Base-by-base conservation (phyloP, 371 early-diverging fungal genomes). In the Capniomyces stellatus region DNA sequence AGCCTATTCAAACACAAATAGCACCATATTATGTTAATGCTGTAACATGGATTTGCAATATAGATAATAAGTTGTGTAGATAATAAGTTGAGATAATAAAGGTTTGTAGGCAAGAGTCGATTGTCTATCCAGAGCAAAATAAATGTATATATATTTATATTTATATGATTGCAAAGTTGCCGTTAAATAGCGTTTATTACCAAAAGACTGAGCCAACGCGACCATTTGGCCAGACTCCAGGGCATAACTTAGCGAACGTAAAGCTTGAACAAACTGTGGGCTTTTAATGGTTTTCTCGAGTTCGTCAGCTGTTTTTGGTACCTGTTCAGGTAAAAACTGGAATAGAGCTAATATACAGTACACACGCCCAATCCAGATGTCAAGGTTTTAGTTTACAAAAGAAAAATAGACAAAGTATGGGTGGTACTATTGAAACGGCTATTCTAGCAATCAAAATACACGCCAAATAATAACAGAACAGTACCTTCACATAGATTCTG, bases 211-310 rank as follows among this genome's bases (percentile, higher is more conserved):
- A 51, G 80, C 63, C 43, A 82, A 60, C 3, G 81, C 74, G 1
- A 77, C 73, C 22, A 86, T 64, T 51, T 78, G 78, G 3, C 83
- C 87, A 10, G 79, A 74, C 55, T 80, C 73, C 25, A 86, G 67
- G 28, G 81, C 79, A 22, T 64, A 64, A 53, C 76, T 75, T 52
- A 86, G 62, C 1, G 76, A 68, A 12, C 71, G 75, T 39, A 84
- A 62, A 31, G 83, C 75, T 64, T 81, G 78, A 43, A 72, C 73
- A 61, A 86, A 84, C 58, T 81, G 81, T 43, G 82, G 77, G 29
- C 77, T 76, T 23, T 72, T 65, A 1, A 81, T 66, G 18, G 83
- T 70, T 47, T 75, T 73, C 6, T 74, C 72, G 18, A 82, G 61
- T 39, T 78, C 71, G 43, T 72, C 76, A 12, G 67, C 64, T 0